Percentiles rank a stretch among this genome's conserved stretches.
Evolutionary conservation across 257 asterid species (phyloP).

Genomic region (Eustoma russellianum): DNA sequence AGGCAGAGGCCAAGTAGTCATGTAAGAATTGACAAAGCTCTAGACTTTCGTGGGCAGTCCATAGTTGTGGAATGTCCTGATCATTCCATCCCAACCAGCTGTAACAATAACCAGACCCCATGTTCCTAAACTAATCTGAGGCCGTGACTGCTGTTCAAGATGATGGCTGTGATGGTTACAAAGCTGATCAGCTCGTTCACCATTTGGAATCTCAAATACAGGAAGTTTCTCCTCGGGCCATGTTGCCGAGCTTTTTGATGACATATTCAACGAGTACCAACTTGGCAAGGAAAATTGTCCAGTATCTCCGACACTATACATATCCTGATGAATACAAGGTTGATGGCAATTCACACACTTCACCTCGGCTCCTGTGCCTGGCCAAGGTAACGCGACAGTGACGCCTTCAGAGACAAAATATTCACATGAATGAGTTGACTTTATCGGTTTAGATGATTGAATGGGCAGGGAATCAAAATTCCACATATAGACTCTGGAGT

Average conservation of each 20-base stretch:
- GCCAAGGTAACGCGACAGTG: constrained; percentile 64
- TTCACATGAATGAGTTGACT: constrained; percentile 61
- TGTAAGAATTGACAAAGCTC: constrained; percentile 1
- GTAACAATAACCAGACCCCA: constrained; percentile 76
- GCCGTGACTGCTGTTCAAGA: too few species aligned
- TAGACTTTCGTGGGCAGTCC: constrained; percentile 51
- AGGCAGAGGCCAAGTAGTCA: too few species aligned
- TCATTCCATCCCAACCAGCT: constrained; percentile 56
- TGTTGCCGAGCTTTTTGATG: constrained; percentile 38
- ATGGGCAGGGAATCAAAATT: constrained; percentile 32
- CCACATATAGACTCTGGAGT: constrained; percentile 67
- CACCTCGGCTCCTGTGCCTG: constrained; percentile 12
- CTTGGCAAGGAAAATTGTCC: constrained; percentile 52
- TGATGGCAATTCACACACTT: not conserved
- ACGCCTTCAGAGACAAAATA: constrained; percentile 39
- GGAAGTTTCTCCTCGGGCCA: constrained; percentile 97
- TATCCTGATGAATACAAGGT: constrained; percentile 3
- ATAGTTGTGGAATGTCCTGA: constrained; percentile 70
- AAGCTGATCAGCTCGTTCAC: constrained; percentile 11
- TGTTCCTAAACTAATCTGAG: constrained; percentile 12
- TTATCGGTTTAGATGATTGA: constrained; percentile 34
- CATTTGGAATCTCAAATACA: constrained; percentile 13
- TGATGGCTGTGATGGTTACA: too few species aligned
- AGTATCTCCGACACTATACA: constrained; percentile 24
- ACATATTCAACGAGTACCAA: constrained; percentile 60